Percentiles rank a stretch among this genome's conserved stretches.
These are phyloP conservation scores for Solanum bulbocastanum DNA, from an alignment of 257 asterid genomes.

Conservation along the genomic window DNA sequence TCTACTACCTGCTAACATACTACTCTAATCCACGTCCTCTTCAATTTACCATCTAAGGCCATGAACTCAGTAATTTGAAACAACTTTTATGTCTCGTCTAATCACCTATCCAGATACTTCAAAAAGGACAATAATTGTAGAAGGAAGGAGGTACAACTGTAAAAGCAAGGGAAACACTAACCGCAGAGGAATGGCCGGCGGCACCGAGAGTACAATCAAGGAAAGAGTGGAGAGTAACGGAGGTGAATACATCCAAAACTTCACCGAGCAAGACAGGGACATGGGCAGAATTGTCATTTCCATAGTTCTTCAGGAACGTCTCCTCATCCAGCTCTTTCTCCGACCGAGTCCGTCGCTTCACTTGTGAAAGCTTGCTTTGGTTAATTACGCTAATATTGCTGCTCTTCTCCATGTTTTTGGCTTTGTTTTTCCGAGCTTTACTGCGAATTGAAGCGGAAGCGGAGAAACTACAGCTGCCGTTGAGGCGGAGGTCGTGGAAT, in stretches of 20 bases:
- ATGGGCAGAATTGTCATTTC: slow-evolving; percentile 51
- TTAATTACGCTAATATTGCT: slow-evolving; percentile 14
- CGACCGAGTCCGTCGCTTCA: slow-evolving; percentile 85
- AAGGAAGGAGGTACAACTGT: not conserved
- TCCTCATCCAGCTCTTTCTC: slow-evolving; percentile 67
- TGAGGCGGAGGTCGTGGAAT: not conserved
- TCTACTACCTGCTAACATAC: not conserved
- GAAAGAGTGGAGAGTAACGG: slow-evolving; percentile 53
- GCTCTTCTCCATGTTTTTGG: slow-evolving; percentile 2
- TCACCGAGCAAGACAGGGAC: slow-evolving; percentile 88
- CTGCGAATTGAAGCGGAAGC: slow-evolving; percentile 4
- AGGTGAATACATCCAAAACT: slow-evolving; percentile 67
- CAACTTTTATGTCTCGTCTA: not conserved
- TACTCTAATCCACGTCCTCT: not conserved
- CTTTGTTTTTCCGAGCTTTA: slow-evolving; percentile 9
- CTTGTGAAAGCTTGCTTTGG: slow-evolving; percentile 20
- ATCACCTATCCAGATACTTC: not conserved
- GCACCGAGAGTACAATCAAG: slow-evolving; percentile 97
- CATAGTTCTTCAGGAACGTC: slow-evolving; percentile 35
- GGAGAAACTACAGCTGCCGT: not conserved
- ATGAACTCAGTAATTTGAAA: not conserved
- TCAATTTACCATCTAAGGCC: not conserved
- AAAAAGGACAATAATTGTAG: not conserved
- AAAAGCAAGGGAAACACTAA: slow-evolving; percentile 7
- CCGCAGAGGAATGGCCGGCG: slow-evolving; percentile 87